These are phyloP conservation scores for Chamaecyparis obtusa DNA, from an alignment of 75 land plant species.

Conservation along the genomic window DNA sequence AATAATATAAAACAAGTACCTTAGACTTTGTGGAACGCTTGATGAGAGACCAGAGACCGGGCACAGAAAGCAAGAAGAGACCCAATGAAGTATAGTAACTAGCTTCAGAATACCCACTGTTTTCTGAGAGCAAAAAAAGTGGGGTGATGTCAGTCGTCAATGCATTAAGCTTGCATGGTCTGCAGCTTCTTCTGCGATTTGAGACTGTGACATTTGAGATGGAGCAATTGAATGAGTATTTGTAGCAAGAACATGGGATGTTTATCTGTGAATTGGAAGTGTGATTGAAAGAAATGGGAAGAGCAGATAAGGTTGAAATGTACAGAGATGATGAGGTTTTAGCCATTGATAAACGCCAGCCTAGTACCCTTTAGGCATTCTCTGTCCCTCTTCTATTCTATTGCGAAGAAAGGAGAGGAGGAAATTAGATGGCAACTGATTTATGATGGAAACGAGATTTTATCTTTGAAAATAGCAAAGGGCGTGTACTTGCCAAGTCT, in stretches of 20 bases:
- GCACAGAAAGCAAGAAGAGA: constrained; percentile 87
- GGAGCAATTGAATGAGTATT: not conserved
- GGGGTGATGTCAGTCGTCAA: not conserved
- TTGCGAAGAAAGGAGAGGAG: not conserved
- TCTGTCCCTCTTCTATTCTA: not conserved
- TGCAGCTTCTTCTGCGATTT: not conserved
- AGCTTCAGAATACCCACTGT: constrained; percentile 71
- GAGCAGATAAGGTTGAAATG: not conserved
- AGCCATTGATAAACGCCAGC: constrained; percentile 5
- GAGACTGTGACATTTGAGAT: not conserved
- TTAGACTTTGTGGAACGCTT: constrained; percentile 98
- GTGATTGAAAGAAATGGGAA: constrained; percentile 8
- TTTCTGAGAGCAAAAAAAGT: constrained; percentile 1
- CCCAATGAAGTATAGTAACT: constrained; percentile 99
- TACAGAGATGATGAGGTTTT: not conserved
- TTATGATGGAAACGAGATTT: no score
- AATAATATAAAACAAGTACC: constrained; percentile 33
- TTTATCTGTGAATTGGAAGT: not conserved
- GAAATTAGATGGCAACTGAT: not conserved
- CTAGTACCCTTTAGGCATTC: not conserved
- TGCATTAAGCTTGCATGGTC: not conserved
- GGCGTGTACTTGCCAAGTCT: no score
- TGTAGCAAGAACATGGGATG: not conserved
- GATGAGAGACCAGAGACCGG: constrained; percentile 97
- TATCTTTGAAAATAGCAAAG: no score